A percentile compares a stretch with the other conserved stretches of the same genome.
Conservation (phyloP, 768 basidiomycete genomes). For the Kwoniella bestiolae region DNA sequence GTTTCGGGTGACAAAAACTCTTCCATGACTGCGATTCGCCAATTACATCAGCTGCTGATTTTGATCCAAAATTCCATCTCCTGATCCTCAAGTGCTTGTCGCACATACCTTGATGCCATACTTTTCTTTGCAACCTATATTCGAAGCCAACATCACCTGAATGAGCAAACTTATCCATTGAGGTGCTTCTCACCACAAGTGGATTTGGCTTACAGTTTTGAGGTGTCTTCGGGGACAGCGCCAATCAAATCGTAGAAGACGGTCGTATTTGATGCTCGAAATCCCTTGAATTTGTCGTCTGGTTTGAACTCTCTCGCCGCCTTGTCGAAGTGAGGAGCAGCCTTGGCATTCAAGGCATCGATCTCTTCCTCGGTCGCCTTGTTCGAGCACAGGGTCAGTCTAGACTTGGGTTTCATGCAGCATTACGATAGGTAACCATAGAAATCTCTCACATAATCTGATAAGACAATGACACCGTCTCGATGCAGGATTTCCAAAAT, state of each 20-base stretch:
- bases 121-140: constrained; percentile 26
- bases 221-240: constrained; percentile 27
- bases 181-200: not conserved
- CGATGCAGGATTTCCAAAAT: constrained; percentile 26
- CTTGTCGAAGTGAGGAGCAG: constrained; percentile 26
- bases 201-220: constrained; percentile 21
- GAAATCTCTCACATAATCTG: constrained; percentile 27
- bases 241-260: constrained; percentile 33
- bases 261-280: constrained; percentile 30
- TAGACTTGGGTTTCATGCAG: not conserved
- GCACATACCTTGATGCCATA: constrained; percentile 26
- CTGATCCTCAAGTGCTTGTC: not conserved
- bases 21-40: constrained; percentile 22
- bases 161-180: not conserved
- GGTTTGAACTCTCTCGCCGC: constrained; percentile 13
- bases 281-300: constrained; percentile 11
- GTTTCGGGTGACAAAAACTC: constrained; percentile 29
- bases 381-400: not conserved
- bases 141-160: not conserved
- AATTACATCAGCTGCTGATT: too few species aligned
- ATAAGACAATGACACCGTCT: constrained; percentile 33
- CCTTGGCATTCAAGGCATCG: constrained; percentile 32
- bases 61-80: not conserved
- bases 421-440: not conserved
- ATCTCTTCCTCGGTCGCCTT: constrained; percentile 29